phyloP scores from a whole-genome alignment of 1,284 basidiomycete genomes.

The Bondarzewia mesenterica region DNA sequence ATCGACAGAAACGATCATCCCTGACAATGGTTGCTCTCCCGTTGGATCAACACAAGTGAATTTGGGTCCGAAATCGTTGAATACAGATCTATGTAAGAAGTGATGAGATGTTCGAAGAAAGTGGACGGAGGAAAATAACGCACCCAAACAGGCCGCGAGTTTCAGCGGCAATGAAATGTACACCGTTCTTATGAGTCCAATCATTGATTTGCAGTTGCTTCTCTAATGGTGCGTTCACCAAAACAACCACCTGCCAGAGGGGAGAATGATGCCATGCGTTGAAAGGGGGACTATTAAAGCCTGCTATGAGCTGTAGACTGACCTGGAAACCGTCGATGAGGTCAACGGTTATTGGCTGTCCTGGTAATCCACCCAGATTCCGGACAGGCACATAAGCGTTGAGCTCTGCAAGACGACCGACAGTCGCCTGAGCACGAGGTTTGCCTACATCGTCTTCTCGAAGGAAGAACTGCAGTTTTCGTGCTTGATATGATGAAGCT shows the following conservation, averaged over 20 bases:
- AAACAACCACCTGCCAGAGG: conserved; percentile 71
- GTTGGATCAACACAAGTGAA: conserved; percentile 95
- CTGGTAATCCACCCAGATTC: conserved; percentile 59
- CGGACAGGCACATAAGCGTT: conserved; percentile 96
- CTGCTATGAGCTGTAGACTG: conserved; percentile 17
- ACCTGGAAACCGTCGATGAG: conserved; percentile 86
- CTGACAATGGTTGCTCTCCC: conserved; percentile 88
- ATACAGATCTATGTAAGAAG: conserved; percentile 59
- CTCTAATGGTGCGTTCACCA: conserved; percentile 70
- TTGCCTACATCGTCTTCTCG: conserved; percentile 84
- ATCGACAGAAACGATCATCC: conserved; percentile 92
- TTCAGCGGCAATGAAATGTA: conserved; percentile 90
- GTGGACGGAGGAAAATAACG: conserved; percentile 20
- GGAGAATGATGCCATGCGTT: background rate
- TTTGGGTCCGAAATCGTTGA: conserved; percentile 94
- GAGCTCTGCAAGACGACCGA: conserved; percentile 88
- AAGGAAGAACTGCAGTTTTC: conserved; percentile 78
- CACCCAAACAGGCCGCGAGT: conserved; percentile 94
- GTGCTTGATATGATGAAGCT: conserved; percentile 5
- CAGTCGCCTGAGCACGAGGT: conserved; percentile 79
- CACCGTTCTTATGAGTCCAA: conserved; percentile 82
- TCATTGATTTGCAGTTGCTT: conserved; percentile 95
- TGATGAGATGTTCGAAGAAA: conserved; percentile 11
- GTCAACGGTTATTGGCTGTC: conserved; percentile 72
- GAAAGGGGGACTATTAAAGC: background rate